Conservation (phyloP, 345 rosid species). For the Eucalyptus rudis region DNA sequence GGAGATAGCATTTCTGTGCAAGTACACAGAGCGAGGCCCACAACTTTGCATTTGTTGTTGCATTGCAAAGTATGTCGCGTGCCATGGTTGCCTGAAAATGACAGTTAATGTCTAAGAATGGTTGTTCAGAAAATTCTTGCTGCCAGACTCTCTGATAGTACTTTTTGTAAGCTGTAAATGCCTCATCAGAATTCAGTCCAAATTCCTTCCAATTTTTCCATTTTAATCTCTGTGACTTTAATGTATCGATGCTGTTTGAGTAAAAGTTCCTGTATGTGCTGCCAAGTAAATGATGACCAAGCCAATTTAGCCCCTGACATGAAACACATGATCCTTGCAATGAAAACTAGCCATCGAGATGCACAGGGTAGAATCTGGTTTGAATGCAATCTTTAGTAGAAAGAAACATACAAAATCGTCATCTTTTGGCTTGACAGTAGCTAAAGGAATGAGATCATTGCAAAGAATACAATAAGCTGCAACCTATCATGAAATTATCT, state of each 20-base stretch:
- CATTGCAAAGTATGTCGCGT: neutral
- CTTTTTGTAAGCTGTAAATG: neutral
- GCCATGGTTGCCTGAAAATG: neutral
- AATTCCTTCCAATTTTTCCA: neutral
- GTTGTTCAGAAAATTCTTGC: neutral
- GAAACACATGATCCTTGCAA: neutral
- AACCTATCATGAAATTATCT: neutral
- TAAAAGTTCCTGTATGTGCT: neutral
- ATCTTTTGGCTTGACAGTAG: neutral
- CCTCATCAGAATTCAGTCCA: neutral
- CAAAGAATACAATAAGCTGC: neutral
- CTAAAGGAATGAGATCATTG: neutral
- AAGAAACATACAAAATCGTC: neutral
- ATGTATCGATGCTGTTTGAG: neutral
- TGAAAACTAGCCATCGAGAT: neutral
- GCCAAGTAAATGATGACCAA: neutral
- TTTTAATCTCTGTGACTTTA: neutral
- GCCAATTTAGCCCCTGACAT: neutral
- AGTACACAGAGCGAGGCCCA: neutral
- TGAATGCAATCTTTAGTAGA: neutral
- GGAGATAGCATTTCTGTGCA: neutral
- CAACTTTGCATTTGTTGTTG: neutral
- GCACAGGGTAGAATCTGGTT: neutral
- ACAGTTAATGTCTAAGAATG: neutral
- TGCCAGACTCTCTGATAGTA: neutral